A percentile compares a stretch with the other conserved stretches of the same genome.
These are phyloP conservation scores for Cercophora samala DNA, from an alignment of 495 filamentous ascomycete genomes.

Conservation along the genomic window DNA sequence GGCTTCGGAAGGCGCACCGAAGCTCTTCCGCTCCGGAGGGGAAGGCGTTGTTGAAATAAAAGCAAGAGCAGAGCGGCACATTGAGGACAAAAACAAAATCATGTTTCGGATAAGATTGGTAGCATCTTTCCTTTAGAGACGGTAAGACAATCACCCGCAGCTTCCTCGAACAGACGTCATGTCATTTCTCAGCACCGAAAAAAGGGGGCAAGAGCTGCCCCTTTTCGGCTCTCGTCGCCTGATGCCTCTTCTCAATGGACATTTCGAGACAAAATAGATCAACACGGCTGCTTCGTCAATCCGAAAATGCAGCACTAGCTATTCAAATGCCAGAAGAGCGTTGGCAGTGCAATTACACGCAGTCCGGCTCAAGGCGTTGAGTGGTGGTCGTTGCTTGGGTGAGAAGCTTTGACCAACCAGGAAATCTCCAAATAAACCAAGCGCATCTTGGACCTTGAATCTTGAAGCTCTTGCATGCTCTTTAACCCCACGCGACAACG, in stretches of 20 bases:
- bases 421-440: constrained; percentile 27
- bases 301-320: not conserved
- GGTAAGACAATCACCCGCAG: not conserved
- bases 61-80: not conserved
- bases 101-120: not conserved
- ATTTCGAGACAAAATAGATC: not conserved
- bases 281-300: not conserved
- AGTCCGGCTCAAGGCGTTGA: not conserved
- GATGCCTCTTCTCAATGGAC: not conserved
- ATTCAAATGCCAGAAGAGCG: not conserved
- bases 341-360: not conserved
- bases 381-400: constrained; percentile 5
- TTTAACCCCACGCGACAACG: not conserved
- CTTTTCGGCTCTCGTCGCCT: not conserved
- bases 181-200: not conserved
- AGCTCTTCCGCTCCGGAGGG: not conserved
- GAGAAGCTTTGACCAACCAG: constrained; percentile 24
- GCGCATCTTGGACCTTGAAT: not conserved
- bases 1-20: not conserved
- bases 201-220: not conserved
- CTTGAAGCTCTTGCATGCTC: not conserved
- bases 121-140: not conserved
- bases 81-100: not conserved
- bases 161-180: not conserved
- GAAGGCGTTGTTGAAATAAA: not conserved